Conservation (phyloP, 2,329 filamentous ascomycete species). For the Metarhizium brunneum region DNA sequence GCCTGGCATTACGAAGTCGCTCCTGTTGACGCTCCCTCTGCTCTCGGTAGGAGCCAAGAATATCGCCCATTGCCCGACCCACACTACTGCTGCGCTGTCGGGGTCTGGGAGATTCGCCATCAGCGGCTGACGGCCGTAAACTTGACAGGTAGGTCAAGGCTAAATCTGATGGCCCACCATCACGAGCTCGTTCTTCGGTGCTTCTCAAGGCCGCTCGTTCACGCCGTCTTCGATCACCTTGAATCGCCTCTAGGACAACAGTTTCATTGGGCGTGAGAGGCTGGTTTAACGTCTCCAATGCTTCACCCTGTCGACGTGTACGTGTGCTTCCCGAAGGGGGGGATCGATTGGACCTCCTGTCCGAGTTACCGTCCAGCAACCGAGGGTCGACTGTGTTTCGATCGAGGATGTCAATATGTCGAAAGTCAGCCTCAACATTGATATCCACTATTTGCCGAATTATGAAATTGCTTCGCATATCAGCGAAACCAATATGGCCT, state of each 20-base stretch:
- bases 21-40: conserved; percentile 25
- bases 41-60: conserved; percentile 28
- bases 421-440: conserved; percentile 46
- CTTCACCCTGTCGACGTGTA: conserved; percentile 15
- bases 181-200: conserved; percentile 14
- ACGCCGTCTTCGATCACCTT: conserved; percentile 41
- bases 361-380: conserved; percentile 37
- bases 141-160: conserved; percentile 12
- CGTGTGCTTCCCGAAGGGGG: conserved; percentile 3
- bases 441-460: conserved; percentile 61
- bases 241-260: conserved; percentile 45
- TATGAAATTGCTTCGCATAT: conserved; percentile 57
- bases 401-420: conserved; percentile 48
- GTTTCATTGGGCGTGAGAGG: conserved; percentile 46
- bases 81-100: conserved; percentile 27
- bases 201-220: conserved; percentile 28
- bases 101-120: conserved; percentile 17
- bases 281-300: conserved; percentile 35
- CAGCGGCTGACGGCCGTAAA: conserved; percentile 11
- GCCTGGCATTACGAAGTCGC: conserved; percentile 23
- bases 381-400: conserved; percentile 44
- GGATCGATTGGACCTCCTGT: conserved; percentile 24
- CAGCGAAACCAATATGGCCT: conserved; percentile 63
- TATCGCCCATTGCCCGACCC: conserved; percentile 29
- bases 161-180: conserved; percentile 9